These are phyloP conservation scores for Ceratobasidium sp. DNA, from an alignment of 1,284 basidiomycete species.

Conservation along the genomic window DNA sequence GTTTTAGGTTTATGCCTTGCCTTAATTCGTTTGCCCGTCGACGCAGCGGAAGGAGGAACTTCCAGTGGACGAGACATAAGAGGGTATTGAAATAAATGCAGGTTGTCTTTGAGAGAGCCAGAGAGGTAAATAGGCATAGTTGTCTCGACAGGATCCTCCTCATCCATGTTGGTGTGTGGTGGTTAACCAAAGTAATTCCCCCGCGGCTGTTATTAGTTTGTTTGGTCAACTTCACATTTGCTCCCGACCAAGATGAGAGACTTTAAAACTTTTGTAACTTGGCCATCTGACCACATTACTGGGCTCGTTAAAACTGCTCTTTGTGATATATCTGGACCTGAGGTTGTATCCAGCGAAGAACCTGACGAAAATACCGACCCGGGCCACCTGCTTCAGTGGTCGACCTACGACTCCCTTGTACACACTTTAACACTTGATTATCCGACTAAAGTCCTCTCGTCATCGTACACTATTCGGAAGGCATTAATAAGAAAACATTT, in stretches of 20 bases:
- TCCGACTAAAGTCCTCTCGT: slow-evolving; percentile 72
- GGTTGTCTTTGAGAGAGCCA: slow-evolving; percentile 68
- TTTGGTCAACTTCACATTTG: slow-evolving; percentile 12
- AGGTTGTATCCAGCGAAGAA: slow-evolving; percentile 49
- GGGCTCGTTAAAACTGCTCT: slow-evolving; percentile 51
- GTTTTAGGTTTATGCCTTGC: slow-evolving; percentile 76
- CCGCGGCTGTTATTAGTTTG: slow-evolving; percentile 10
- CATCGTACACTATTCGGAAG: slow-evolving; percentile 91
- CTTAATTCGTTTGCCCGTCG: slow-evolving; percentile 79
- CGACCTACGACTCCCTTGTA: slow-evolving; percentile 85
- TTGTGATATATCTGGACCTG: slow-evolving; percentile 51
- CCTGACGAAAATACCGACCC: slow-evolving; percentile 54
- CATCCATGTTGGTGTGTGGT: slow-evolving; percentile 44
- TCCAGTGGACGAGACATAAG: slow-evolving; percentile 78
- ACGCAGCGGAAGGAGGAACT: slow-evolving; percentile 76
- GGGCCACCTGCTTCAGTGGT: slow-evolving; percentile 74
- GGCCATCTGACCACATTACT: slow-evolving; percentile 44
- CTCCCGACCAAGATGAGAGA: slow-evolving; percentile 21
- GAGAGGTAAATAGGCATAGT: slow-evolving; percentile 76
- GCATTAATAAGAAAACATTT: slow-evolving; percentile 96
- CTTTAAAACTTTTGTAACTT: slow-evolving; percentile 44
- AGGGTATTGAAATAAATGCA: slow-evolving; percentile 84
- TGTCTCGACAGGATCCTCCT: slow-evolving; percentile 46
- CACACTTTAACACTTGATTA: slow-evolving; percentile 75
- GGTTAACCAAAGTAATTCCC: not conserved